These are phyloP conservation scores for Bromus sterilis DNA, from an alignment of 176 grass and related monocot species.

Conservation along the genomic window DNA sequence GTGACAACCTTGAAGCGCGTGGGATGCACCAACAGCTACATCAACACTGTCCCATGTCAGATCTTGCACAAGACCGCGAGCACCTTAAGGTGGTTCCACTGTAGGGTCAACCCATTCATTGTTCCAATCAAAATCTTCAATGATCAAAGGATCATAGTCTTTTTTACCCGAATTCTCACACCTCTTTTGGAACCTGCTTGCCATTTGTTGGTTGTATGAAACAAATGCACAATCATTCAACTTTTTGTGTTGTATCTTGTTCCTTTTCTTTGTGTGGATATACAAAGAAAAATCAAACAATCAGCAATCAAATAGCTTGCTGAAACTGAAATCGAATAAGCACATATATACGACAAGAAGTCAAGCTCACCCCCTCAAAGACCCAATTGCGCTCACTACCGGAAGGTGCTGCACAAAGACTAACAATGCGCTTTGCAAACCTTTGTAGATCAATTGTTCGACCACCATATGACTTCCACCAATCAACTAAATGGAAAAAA, in stretches of 20 bases:
- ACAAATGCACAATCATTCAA: not conserved
- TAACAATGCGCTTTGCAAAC: too few relatives aligned
- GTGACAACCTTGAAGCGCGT: not conserved
- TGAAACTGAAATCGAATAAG: not conserved
- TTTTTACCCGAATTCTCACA: not conserved
- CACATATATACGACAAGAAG: too few relatives aligned
- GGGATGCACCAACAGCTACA: not conserved
- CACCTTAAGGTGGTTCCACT: not conserved
- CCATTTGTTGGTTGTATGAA: not conserved
- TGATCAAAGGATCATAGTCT: too few relatives aligned
- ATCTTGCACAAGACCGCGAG: not conserved
- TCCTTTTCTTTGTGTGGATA: too few relatives aligned
- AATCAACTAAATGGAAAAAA: not conserved
- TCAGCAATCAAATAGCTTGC: not conserved
- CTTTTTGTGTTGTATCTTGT: not conserved
- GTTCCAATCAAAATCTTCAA: too few relatives aligned
- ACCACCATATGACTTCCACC: not conserved
- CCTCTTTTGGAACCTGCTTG: not conserved
- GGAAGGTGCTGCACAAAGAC: too few relatives aligned
- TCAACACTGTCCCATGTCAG: not conserved
- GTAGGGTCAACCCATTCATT: too few relatives aligned
- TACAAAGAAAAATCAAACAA: not conserved
- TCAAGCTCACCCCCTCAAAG: not conserved
- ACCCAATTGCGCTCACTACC: not conserved
- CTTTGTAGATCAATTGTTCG: too few relatives aligned